A percentile compares a stretch with the other conserved stretches of the same genome.
Conservation (phyloP, 306 rosid species). For the Morella rubra region DNA sequence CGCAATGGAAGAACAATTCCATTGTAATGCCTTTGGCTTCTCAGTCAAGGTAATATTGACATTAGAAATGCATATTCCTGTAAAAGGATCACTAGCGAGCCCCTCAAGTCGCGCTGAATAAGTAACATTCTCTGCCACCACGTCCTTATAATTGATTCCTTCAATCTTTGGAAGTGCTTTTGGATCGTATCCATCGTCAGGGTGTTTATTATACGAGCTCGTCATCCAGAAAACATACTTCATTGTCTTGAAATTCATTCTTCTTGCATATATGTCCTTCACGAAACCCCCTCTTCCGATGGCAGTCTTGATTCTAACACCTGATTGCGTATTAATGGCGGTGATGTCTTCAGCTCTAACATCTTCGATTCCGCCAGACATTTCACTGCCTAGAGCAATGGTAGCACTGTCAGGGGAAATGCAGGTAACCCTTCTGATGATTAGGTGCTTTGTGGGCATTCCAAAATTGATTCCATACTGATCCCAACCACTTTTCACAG, state of each 20-base stretch:
- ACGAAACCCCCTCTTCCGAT: constrained; percentile 66
- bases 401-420: constrained; percentile 63
- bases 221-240: constrained; percentile 71
- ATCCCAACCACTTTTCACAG: constrained; percentile 76
- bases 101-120: constrained; percentile 53
- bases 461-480: constrained; percentile 58
- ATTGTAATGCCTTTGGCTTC: constrained; percentile 38
- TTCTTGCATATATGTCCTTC: constrained; percentile 53
- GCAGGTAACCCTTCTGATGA: constrained; percentile 56
- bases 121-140: constrained; percentile 50
- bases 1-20: constrained; percentile 56
- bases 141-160: constrained; percentile 50
- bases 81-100: constrained; percentile 44
- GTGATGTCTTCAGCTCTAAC: constrained; percentile 61
- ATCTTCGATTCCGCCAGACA: constrained; percentile 79
- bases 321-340: constrained; percentile 57
- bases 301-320: constrained; percentile 61
- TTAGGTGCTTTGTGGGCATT: constrained; percentile 55
- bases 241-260: constrained; percentile 51
- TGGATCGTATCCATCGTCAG: constrained; percentile 48
- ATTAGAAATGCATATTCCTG: constrained; percentile 63
- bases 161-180: constrained; percentile 54
- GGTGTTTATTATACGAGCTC: constrained; percentile 55
- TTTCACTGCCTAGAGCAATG: constrained; percentile 79
- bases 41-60: constrained; percentile 23